Base-by-base conservation (phyloP, 805 yeast species). In the Teunomyces lycoperdinae region DNA sequence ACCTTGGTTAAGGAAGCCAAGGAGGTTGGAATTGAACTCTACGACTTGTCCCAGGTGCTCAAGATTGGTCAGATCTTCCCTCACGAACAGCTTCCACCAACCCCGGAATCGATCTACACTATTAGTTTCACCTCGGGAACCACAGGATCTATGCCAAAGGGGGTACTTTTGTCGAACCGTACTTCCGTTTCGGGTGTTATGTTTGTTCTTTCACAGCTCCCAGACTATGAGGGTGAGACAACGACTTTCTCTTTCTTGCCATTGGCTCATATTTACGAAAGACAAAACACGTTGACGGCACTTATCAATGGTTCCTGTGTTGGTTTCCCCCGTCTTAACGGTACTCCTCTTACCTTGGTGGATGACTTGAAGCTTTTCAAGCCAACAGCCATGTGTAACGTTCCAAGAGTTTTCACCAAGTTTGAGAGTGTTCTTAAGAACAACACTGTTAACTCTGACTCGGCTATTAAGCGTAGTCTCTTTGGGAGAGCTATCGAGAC, bases 1-100 rank as follows among this genome's bases (percentile, higher is more conserved):
- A 89, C 80, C 63, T 74, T 89, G 45, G 97, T 54, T 13, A 43
- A 41, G n/a, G n/a, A 36, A 14, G 64, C 65, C 4, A 48, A 52
- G 13, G 47, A 31, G 2, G 40, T 47, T 32, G 42, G 48, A 9
- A 51, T 62, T 20, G 58, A 52, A 34, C 54, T 62, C 42, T 58
- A 51, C 26, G 63, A 60, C 46, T 43, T 58, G 44, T 40, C 45
- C 42, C 67, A 61, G 51, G 58, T 56, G n/a, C 14, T 50, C 13
- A 56, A 54, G 27, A 49, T 59, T 13, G 66, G 66, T 10, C 42
- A 50, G 43, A 40, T 59, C 9, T 61, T 61, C 46, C 64, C 66
- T 2, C 51, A 42, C 17, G 36, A 32, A 8, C 56, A 53, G 16
- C 31, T 58, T 40, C 50, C 55, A 3, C 60, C 64, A 2, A 8